Conservation (phyloP, 2,329 filamentous ascomycete species). For the Elsinoe ampelina region DNA sequence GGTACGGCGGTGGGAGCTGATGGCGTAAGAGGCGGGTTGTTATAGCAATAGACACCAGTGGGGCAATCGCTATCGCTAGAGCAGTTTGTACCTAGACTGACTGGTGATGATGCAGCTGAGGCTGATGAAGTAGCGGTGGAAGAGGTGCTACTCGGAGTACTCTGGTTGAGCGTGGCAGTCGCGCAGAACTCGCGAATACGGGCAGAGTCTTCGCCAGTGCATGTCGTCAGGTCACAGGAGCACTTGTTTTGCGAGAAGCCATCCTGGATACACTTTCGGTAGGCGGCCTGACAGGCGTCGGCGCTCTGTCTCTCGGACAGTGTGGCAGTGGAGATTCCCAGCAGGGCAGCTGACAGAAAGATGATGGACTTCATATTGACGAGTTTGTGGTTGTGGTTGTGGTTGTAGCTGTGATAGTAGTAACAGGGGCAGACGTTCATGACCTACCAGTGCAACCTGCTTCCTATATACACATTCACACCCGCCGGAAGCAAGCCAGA, state of each 20-base stretch:
- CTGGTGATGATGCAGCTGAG: neutral
- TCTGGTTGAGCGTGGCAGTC: neutral
- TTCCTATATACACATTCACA: neutral
- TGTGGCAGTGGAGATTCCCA: neutral
- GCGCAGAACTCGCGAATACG: neutral
- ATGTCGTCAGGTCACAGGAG: neutral
- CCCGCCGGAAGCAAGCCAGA: neutral
- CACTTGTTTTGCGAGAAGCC: neutral
- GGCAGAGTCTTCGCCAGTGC: slow-evolving; percentile 1
- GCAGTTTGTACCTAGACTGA: neutral
- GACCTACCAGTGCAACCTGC: neutral
- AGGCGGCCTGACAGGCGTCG: neutral
- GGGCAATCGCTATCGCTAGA: neutral
- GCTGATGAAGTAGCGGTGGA: neutral
- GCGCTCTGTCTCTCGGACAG: neutral
- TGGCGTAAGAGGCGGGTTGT: slow-evolving; percentile 14
- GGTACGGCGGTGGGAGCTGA: slow-evolving; percentile 13
- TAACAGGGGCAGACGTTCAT: neutral
- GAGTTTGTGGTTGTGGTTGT: neutral
- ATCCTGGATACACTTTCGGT: neutral
- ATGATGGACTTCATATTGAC: neutral
- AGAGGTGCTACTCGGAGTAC: neutral
- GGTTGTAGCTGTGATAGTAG: no score
- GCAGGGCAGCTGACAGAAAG: neutral
- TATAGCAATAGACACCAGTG: slow-evolving; percentile 18